phyloP scores from a whole-genome alignment of 1,139 yeast genomes.

The Pichia sp. region DNA sequence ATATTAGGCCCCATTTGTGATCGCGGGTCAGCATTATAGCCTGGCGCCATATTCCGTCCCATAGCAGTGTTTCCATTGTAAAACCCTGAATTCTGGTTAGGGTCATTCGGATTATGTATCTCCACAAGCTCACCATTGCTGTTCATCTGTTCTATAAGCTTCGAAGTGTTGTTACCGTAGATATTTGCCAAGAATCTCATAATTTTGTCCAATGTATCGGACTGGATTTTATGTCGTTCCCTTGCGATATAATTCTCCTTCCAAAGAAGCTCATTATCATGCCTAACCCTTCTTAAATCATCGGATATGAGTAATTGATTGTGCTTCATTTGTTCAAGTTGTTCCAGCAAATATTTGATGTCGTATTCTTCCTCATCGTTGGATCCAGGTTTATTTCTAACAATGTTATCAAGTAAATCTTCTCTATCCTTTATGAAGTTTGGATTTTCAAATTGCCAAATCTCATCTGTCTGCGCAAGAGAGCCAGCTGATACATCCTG shows the following conservation, averaged over 20 bases:
- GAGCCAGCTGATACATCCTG: conserved; percentile 70
- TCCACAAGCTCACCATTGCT: conserved; percentile 13
- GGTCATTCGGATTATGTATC: conserved; percentile 5
- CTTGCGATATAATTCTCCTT: conserved; percentile 76
- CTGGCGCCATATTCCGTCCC: conserved; percentile 2
- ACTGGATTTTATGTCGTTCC: conserved; percentile 79
- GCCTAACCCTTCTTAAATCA: conserved; percentile 72
- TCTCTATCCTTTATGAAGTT: conserved; percentile 46
- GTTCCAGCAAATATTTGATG: conserved; percentile 52
- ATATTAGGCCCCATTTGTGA: too few species aligned
- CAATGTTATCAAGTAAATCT: conserved; percentile 64
- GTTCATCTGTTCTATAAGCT: conserved; percentile 31
- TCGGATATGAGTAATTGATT: conserved; percentile 79
- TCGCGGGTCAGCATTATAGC: too few species aligned
- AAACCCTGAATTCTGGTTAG: too few species aligned
- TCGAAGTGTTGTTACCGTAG: conserved; percentile 58
- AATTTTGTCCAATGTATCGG: conserved; percentile 82
- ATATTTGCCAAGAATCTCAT: conserved; percentile 79
- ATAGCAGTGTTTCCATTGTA: conserved; percentile 12
- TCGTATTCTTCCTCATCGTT: conserved; percentile 44
- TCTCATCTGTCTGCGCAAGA: conserved; percentile 47
- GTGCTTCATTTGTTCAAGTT: conserved; percentile 67
- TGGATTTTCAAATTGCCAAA: conserved; percentile 83
- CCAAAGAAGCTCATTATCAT: conserved; percentile 89
- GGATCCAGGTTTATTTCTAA: conserved; percentile 36